phyloP scores from a whole-genome alignment of 1,284 basidiomycete species.

The Ganoderma sinense region DNA sequence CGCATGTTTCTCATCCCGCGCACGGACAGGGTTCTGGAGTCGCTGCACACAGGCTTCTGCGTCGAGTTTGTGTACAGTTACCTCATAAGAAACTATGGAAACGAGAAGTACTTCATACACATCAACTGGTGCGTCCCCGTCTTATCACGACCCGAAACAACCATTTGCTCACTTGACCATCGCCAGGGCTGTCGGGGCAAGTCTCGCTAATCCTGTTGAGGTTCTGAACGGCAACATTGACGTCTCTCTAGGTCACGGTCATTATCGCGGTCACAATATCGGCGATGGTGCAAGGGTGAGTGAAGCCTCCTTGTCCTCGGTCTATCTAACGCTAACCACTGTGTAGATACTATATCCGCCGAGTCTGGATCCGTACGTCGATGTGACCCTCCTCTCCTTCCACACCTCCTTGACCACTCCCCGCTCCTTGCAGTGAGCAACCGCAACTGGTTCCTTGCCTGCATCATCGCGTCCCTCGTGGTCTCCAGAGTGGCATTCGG shows the following conservation, averaged over 20 bases:
- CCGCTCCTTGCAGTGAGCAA: slow-evolving; percentile 19
- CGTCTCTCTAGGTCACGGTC: slow-evolving; percentile 17
- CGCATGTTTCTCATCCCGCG: too few relatives aligned
- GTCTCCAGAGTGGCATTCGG: slow-evolving; percentile 22
- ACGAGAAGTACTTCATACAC: slow-evolving; percentile 16
- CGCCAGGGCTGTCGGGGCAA: slow-evolving; percentile 24
- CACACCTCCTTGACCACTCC: neutral
- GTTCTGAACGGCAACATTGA: neutral
- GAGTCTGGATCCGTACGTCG: slow-evolving; percentile 29
- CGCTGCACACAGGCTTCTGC: slow-evolving; percentile 30
- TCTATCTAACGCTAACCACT: neutral
- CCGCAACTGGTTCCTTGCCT: slow-evolving; percentile 18
- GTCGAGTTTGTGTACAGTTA: slow-evolving; percentile 29
- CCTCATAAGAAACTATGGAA: slow-evolving; percentile 21
- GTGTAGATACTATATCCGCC: slow-evolving; percentile 26
- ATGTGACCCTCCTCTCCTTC: neutral
- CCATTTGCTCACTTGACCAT: neutral
- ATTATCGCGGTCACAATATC: slow-evolving; percentile 22
- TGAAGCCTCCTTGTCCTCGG: neutral
- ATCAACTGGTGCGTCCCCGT: slow-evolving; percentile 21
- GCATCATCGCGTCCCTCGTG: slow-evolving; percentile 15
- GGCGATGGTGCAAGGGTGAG: slow-evolving; percentile 26
- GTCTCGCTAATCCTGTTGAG: neutral
- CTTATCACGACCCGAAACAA: neutral
- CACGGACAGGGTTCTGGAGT: slow-evolving; percentile 26